Evolutionary conservation across 345 rosid species (phyloP), one percentile per base, ranked within the genome.

Genomic region (Salix dunnii): DNA sequence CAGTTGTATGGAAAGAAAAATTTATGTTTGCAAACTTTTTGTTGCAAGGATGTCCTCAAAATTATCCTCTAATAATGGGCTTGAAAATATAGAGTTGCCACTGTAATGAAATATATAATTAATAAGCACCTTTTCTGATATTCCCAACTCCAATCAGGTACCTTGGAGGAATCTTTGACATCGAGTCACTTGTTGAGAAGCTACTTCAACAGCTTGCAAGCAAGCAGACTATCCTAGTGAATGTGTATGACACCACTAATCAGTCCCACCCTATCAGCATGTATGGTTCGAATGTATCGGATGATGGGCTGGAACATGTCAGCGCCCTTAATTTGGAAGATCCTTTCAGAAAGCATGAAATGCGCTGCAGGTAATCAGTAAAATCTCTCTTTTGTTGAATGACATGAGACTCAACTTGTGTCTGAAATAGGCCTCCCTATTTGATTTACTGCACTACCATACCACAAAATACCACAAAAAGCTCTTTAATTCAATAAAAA

Each of bases 141-240:
- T 58, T 53, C 36, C 58, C 73, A 21, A 55, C 75, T 81, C 31
- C 58, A 62, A 82, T 71, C 87, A 94, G 98, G 87, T 94, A 95
- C 79, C 90, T 95, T 58, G 99, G 99, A 68, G 99, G 99, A 77
- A 86, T 95, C 33, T 95, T 95, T 66, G 92, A 95, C 76, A 90
- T 95, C 13, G 97, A 95, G 82, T 89, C 94, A 21, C 90, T 95
- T 25, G 97, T 95, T 67, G 97, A 93, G 78, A 95, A 93, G 88
- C 83, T 95, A 78, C 97, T 95, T 80, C 97, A 95, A 11, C 97
- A 95, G 82, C 96, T 95, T 60, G 97, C 99, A 13, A 95, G 97
- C 89, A 89, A 95, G 84, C 97, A 95, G 85, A 88, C 90, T 14
- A 95, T 95, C 78, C 87, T 91, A 27, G 99, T 95, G 76, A 92